phyloP scores from a whole-genome alignment of 495 filamentous ascomycete species.

The Aspergillus nidulans region DNA sequence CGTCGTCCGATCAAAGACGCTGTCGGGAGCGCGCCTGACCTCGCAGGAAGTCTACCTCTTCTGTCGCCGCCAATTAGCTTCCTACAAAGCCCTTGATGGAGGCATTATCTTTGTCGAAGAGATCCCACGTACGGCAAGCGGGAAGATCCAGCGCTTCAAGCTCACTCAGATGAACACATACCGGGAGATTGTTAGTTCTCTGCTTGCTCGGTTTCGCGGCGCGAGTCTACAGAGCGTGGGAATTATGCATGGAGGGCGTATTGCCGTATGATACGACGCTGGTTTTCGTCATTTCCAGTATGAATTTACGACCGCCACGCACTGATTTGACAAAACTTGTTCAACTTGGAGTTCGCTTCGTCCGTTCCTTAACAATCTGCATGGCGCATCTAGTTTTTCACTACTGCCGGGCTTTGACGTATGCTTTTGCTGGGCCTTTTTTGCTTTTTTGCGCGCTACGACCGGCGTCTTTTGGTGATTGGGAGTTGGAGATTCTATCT shows the following conservation, averaged over 20 bases:
- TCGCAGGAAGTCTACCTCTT: constrained; percentile 59
- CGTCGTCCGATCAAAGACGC: constrained; percentile 50
- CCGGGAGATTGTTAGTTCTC: constrained; percentile 40
- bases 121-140: constrained; percentile 72
- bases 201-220: constrained; percentile 31
- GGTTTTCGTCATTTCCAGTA: background rate
- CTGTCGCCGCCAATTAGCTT: constrained; percentile 54
- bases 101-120: constrained; percentile 69
- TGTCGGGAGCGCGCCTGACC: constrained; percentile 28
- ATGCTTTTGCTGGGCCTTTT: background rate
- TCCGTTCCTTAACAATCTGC: background rate
- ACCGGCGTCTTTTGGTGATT: background rate
- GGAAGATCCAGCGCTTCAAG: constrained; percentile 66
- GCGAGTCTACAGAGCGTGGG: constrained; percentile 21
- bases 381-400: constrained; percentile 1
- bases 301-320: background rate
- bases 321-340: background rate
- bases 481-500: background rate
- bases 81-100: constrained; percentile 66
- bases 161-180: constrained; percentile 44
- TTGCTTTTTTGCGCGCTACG: background rate
- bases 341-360: background rate
- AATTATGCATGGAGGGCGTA: constrained; percentile 21
- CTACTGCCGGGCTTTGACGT: background rate
- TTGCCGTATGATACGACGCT: constrained; percentile 12